Percentiles rank a stretch among this genome's conserved stretches.
phyloP scores from a whole-genome alignment of 306 rosid species.

The Argentina anserina region DNA sequence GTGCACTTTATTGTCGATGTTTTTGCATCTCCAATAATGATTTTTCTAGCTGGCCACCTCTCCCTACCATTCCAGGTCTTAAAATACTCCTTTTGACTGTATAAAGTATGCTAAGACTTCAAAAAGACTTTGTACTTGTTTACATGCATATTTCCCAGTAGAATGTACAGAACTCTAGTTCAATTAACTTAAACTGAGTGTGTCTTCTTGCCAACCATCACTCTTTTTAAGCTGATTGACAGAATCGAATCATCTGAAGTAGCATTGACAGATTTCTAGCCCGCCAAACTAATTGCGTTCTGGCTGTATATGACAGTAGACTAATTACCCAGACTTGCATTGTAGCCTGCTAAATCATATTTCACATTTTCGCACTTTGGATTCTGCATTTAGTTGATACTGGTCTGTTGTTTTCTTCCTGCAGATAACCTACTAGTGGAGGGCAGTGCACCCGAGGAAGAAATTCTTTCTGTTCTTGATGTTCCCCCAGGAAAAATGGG shows the following conservation, averaged over 20 bases:
- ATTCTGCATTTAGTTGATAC: background rate
- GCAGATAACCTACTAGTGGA: constrained; percentile 52
- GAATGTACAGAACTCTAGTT: background rate
- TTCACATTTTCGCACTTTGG: background rate
- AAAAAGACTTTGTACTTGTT: constrained; percentile 16
- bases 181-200: background rate
- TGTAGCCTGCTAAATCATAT: background rate
- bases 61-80: constrained; percentile 83
- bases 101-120: constrained; percentile 4
- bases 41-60: constrained; percentile 79
- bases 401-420: constrained; percentile 26
- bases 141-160: background rate
- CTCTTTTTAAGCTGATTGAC: background rate
- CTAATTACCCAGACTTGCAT: background rate
- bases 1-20: constrained; percentile 90
- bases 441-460: constrained; percentile 66
- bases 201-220: background rate
- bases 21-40: constrained; percentile 64
- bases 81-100: background rate
- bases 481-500: constrained; percentile 94
- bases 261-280: no score
- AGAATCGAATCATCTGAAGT: background rate
- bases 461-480: constrained; percentile 86
- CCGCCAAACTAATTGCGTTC: background rate
- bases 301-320: background rate